A percentile compares a stretch with the other conserved stretches of the same genome.
These are phyloP conservation scores for Venturia effusa DNA, from an alignment of 2,329 filamentous ascomycete genomes.

Conservation along the genomic window DNA sequence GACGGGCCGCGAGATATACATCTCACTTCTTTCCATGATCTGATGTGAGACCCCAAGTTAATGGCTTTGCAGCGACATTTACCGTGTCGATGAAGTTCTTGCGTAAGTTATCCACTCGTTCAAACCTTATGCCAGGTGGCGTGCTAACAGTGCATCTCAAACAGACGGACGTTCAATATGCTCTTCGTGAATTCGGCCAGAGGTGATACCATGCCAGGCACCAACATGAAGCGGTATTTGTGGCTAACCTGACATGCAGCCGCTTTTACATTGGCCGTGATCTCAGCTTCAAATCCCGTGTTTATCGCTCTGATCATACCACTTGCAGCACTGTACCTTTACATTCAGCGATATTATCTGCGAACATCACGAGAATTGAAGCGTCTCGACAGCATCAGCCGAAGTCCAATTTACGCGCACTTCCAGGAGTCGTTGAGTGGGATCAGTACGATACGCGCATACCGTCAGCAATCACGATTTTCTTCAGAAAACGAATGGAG, in stretches of 20 bases:
- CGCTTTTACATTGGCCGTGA: constrained; percentile 75
- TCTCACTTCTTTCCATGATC: background rate
- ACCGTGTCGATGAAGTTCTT: constrained; percentile 81
- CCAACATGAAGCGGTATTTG: constrained; percentile 16
- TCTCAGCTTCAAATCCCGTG: constrained; percentile 67
- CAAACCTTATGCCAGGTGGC: background rate
- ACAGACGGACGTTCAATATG: constrained; percentile 87
- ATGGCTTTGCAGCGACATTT: constrained; percentile 9
- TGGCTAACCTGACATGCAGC: constrained; percentile 25
- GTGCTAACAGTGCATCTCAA: background rate
- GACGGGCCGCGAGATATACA: background rate
- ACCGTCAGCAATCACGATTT: constrained; percentile 79
- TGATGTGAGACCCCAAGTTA: background rate
- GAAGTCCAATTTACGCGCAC: constrained; percentile 94
- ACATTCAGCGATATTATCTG: constrained; percentile 94
- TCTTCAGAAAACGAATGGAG: constrained; percentile 94
- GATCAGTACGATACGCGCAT: constrained; percentile 90
- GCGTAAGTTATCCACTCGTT: constrained; percentile 41
- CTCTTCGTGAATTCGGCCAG: constrained; percentile 40
- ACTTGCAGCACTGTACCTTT: constrained; percentile 70
- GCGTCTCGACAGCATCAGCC: constrained; percentile 85
- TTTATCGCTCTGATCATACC: constrained; percentile 77
- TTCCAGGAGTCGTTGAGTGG: constrained; percentile 96
- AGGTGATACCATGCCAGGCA: constrained; percentile 27
- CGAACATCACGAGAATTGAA: constrained; percentile 94